phyloP scores from a whole-genome alignment of 345 rosid species.

The Boechera divaricarpa region DNA sequence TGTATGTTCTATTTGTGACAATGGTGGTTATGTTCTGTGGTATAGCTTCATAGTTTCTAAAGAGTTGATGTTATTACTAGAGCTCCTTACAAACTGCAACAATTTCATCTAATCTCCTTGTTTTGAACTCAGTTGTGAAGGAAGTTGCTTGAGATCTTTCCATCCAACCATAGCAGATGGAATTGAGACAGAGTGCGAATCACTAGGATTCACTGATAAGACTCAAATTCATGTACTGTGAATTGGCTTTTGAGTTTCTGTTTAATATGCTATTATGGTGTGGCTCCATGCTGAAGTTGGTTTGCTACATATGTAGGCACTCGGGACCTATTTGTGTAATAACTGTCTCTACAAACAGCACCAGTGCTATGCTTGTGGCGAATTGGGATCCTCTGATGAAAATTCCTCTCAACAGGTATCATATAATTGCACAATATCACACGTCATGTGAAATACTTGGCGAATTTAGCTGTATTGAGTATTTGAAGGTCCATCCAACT shows the following conservation, averaged over 20 bases:
- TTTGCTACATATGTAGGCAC: constrained; percentile 51
- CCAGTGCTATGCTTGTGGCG: constrained; percentile 78
- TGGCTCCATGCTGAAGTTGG: constrained; percentile 23
- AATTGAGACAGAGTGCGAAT: constrained; percentile 46
- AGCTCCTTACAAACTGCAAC: constrained; percentile 11
- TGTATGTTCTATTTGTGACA: constrained; percentile 74
- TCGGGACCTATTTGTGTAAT: constrained; percentile 55
- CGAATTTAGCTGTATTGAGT: neutral
- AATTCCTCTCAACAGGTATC: constrained; percentile 61
- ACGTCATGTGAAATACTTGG: neutral
- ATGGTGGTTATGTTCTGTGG: constrained; percentile 69
- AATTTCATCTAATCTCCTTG: constrained; percentile 15
- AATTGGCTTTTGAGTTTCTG: constrained; percentile 24
- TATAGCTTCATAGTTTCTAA: constrained; percentile 40
- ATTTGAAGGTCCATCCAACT: constrained; percentile 15
- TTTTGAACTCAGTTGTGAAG: constrained; percentile 59
- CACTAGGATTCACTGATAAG: constrained; percentile 58
- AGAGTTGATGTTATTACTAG: constrained; percentile 15
- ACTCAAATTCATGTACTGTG: constrained; percentile 58
- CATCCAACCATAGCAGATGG: constrained; percentile 63
- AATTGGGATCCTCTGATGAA: constrained; percentile 62
- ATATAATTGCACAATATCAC: constrained; percentile 21
- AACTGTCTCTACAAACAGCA: constrained; percentile 64
- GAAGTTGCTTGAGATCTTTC: constrained; percentile 76
- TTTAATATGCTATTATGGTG: constrained; percentile 19